These are phyloP conservation scores for Eucalyptus dawsonii DNA, from an alignment of 345 rosid species.

Conservation along the genomic window DNA sequence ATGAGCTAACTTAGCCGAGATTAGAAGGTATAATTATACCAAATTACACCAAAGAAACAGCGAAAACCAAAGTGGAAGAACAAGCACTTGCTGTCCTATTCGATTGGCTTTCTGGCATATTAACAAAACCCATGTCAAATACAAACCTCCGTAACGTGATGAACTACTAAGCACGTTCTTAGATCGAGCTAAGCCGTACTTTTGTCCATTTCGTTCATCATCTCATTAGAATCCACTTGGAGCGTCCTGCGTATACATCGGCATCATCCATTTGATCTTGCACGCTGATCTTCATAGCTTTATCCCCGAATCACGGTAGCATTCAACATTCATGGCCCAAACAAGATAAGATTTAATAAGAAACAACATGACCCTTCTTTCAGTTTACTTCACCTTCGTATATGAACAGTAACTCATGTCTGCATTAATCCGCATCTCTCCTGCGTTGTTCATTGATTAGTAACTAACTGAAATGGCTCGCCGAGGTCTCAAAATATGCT, in stretches of 20 bases:
- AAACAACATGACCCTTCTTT: not conserved
- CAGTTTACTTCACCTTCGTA: not conserved
- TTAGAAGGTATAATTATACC: not conserved
- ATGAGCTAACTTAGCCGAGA: not conserved
- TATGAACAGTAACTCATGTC: not conserved
- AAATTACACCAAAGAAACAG: not conserved
- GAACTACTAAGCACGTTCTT: not conserved
- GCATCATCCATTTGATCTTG: not conserved
- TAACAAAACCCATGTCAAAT: not conserved
- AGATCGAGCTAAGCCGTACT: not conserved
- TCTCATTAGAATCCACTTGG: not conserved
- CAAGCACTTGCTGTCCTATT: not conserved
- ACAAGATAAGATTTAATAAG: not conserved
- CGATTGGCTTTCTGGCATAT: not conserved
- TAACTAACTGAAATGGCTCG: not conserved
- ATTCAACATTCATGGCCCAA: not conserved
- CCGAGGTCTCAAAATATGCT: conserved; percentile 14
- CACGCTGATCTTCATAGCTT: not conserved
- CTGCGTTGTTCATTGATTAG: not conserved
- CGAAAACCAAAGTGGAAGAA: not conserved
- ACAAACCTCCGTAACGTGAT: not conserved
- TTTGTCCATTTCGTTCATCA: not conserved
- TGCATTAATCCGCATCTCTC: not conserved
- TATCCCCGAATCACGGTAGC: not conserved
- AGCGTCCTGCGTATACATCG: not conserved